Base-by-base conservation (phyloP, 1,284 basidiomycete species). In the Trichosporon asahii region DNA sequence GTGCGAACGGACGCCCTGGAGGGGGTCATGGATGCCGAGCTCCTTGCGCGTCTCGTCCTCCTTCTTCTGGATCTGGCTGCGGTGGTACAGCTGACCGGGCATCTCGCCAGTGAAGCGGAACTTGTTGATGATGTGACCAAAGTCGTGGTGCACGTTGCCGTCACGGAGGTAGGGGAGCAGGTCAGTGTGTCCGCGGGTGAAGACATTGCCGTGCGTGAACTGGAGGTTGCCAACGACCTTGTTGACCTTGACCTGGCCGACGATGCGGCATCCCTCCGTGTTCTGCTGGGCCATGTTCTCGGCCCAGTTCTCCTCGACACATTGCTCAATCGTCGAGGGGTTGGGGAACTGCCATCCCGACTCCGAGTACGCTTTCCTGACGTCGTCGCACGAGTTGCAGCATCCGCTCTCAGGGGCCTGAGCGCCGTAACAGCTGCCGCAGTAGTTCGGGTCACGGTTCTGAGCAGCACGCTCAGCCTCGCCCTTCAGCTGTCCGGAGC, bases 381-480 rank as follows among this genome's bases (percentile, higher is more conserved):
- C 97, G 3, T 95, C 91, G 78, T 99, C 97, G 81, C 97, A 99
- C 64, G 90, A 91, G 82, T 99, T 94, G 84, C 97, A 99, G 85
- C 97, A 99, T 5, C 93, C 93, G 77, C 84, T 86, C 69, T 88
- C 88, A 1, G 95, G 92, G 60, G 90, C 89, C 25, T 90, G 79
- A 66, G 94, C 97, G 68, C 97, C 97, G 78, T 94, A 99, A 84
- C 97, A 99, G 21, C 93, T 95, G n/a, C 97, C 97, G 84, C 95
- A 97, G 82, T 94, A 95, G 44, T 86, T 87, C 1, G 86, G 85
- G 70, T 81, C 88, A 84, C 74, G 88, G 87, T 78, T 86, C 85
- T 74, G 88, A 85, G 75, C 90, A 87, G 81, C 93, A 83, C 84
- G 89, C 90, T 96, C 94, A 9, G 94, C 84, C 70, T 97, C 94